Conservation (phyloP, 2,329 filamentous ascomycete species). For the Alternaria infectoria region DNA sequence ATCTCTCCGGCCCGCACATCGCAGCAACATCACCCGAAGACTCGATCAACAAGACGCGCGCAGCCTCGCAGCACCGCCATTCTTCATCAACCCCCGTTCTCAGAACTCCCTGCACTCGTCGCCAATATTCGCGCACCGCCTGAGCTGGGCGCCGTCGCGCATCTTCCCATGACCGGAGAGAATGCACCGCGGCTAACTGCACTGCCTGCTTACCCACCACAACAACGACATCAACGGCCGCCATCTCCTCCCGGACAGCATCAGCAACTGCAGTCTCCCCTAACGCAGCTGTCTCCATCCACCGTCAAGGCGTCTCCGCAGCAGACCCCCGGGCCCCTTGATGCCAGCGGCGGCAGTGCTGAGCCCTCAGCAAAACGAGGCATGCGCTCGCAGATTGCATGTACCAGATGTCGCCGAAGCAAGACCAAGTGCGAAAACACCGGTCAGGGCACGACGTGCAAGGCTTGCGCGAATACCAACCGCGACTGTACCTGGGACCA, state of each 20-base stretch:
- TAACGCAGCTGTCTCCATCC: constrained; percentile 34
- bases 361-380: constrained; percentile 36
- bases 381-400: constrained; percentile 82
- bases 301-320: constrained; percentile 40
- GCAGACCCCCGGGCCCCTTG: constrained; percentile 31
- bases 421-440: constrained; percentile 89
- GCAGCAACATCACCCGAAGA: constrained; percentile 4
- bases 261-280: constrained; percentile 27
- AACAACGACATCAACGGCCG: constrained; percentile 23
- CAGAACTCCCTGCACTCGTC: constrained; percentile 7
- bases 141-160: constrained; percentile 32
- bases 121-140: constrained; percentile 40
- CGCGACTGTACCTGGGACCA: constrained; percentile 76
- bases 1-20: constrained; percentile 8
- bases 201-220: constrained; percentile 16
- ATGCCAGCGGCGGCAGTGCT: constrained; percentile 23
- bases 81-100: background rate
- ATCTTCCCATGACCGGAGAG: constrained; percentile 26
- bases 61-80: background rate
- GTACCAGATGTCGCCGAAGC: constrained; percentile 74
- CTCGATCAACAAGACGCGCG: background rate
- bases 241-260: constrained; percentile 25
- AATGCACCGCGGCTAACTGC: constrained; percentile 31
- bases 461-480: constrained; percentile 73
- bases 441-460: constrained; percentile 73